Percentiles rank a stretch among this genome's conserved stretches.
Evolutionary conservation across 2,329 filamentous ascomycete species (phyloP).

Genomic region (Aspergillus sp.): DNA sequence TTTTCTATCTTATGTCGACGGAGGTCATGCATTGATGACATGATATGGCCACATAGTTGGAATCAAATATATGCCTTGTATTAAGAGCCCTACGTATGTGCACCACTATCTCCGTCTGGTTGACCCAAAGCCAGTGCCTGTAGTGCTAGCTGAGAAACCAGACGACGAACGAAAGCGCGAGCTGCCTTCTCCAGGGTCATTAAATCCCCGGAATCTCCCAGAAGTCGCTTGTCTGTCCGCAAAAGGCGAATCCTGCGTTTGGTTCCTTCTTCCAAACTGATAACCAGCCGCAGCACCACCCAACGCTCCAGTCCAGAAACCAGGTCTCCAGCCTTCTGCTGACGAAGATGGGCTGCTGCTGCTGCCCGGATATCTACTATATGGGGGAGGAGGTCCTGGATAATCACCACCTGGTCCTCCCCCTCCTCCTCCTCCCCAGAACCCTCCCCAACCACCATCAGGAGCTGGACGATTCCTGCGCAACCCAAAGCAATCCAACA

Average conservation of each 20-base stretch:
- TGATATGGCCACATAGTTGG: not conserved
- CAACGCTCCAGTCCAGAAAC: conserved; percentile 41
- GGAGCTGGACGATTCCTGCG: conserved; percentile 15
- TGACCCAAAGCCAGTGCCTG: conserved; percentile 40
- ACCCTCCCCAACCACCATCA: conserved; percentile 17
- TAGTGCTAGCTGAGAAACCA: conserved; percentile 23
- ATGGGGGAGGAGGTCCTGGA: conserved; percentile 34
- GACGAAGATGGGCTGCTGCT: not conserved
- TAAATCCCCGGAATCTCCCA: conserved; percentile 7
- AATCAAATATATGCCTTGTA: not conserved
- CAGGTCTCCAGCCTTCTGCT: conserved; percentile 35
- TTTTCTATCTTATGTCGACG: not conserved
- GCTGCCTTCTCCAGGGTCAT: conserved; percentile 27
- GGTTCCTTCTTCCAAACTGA: conserved; percentile 27
- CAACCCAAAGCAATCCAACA: conserved; percentile 18
- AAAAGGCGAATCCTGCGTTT: conserved; percentile 9
- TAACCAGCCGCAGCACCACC: conserved; percentile 38
- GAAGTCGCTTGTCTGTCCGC: conserved; percentile 10
- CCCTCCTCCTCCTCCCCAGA: conserved; percentile 27
- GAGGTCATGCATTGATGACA: not conserved
- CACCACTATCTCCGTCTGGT: conserved; percentile 32
- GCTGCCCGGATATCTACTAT: conserved; percentile 23
- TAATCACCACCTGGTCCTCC: conserved; percentile 20
- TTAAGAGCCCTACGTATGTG: not conserved
- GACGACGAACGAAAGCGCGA: conserved; percentile 24